phyloP scores from a whole-genome alignment of 2,329 filamentous ascomycete genomes.

The Penicillium sp. region DNA sequence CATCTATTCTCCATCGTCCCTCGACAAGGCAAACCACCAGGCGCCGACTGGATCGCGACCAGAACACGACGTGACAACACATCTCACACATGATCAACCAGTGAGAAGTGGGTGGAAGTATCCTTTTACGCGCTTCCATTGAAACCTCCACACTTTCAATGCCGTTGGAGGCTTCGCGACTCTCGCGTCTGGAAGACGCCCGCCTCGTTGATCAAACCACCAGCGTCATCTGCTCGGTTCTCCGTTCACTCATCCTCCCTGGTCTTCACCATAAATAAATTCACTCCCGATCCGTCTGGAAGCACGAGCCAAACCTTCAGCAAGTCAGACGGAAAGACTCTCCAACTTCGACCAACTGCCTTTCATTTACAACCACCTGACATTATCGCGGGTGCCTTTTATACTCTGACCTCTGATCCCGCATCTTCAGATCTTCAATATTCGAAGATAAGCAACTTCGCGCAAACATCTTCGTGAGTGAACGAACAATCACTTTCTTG shows the following conservation, averaged over 20 bases:
- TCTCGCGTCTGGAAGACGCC: slow-evolving; percentile 18
- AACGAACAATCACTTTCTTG: background rate
- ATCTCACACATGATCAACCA: background rate
- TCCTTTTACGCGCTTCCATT: background rate
- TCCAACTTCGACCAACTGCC: background rate
- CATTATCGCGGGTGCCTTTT: background rate
- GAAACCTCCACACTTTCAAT: slow-evolving; percentile 9
- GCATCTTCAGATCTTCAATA: background rate
- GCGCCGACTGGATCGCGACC: slow-evolving; percentile 7
- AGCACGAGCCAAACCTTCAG: background rate
- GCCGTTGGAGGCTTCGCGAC: slow-evolving; percentile 12
- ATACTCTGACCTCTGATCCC: background rate
- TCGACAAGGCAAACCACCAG: slow-evolving; percentile 7
- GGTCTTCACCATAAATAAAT: background rate
- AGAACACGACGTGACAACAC: background rate
- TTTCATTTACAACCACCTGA: background rate
- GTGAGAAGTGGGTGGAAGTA: background rate
- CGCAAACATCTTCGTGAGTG: background rate
- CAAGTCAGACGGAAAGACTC: background rate
- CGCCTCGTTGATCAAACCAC: slow-evolving; percentile 14
- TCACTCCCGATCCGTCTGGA: background rate
- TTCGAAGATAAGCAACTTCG: background rate
- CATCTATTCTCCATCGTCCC: background rate
- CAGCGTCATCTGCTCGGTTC: slow-evolving; percentile 6
- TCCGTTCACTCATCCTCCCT: slow-evolving; percentile 3